Evolutionary conservation across 2,329 filamentous ascomycete species (phyloP).

Genomic region (Botrytis sinoallii): DNA sequence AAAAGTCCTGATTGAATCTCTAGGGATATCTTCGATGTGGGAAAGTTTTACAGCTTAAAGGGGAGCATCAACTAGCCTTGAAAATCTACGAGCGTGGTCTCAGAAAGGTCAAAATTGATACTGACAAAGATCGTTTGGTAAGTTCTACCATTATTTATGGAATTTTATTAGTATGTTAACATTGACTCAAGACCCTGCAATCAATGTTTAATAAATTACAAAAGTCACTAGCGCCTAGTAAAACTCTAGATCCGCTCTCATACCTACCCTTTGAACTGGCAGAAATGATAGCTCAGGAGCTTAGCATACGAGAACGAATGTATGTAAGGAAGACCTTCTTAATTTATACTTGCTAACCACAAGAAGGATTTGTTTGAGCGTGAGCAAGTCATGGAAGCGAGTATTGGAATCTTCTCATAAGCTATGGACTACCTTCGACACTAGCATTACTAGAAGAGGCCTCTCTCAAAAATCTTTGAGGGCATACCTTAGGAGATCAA

Average conservation of each 20-base stretch:
- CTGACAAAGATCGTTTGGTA: conserved; percentile 34
- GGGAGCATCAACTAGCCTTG: conserved; percentile 33
- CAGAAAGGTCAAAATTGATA: conserved; percentile 36
- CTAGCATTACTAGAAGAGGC: conserved; percentile 21
- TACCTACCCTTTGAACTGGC: conserved; percentile 38
- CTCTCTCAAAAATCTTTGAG: conserved; percentile 31
- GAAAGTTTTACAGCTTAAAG: conserved; percentile 36
- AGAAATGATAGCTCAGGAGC: conserved; percentile 34
- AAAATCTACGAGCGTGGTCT: conserved; percentile 39
- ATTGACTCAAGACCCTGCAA: conserved; percentile 33
- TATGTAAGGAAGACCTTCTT: conserved; percentile 22
- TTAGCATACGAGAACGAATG: conserved; percentile 35
- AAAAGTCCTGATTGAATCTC: not conserved
- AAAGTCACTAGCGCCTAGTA: conserved; percentile 28
- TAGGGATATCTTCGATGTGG: conserved; percentile 39
- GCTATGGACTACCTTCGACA: conserved; percentile 37
- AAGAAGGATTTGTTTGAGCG: conserved; percentile 34
- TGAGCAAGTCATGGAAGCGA: conserved; percentile 35
- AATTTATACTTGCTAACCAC: conserved; percentile 15
- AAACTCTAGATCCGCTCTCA: conserved; percentile 35
- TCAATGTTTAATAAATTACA: conserved; percentile 34
- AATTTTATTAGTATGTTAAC: not conserved
- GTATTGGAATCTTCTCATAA: conserved; percentile 34
- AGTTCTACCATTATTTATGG: not conserved
- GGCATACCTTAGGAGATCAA: conserved; percentile 32